Percentiles rank a stretch among this genome's conserved stretches.
Conservation (phyloP, 2,329 filamentous ascomycete species). For the Cladophialophora chaetospira region DNA sequence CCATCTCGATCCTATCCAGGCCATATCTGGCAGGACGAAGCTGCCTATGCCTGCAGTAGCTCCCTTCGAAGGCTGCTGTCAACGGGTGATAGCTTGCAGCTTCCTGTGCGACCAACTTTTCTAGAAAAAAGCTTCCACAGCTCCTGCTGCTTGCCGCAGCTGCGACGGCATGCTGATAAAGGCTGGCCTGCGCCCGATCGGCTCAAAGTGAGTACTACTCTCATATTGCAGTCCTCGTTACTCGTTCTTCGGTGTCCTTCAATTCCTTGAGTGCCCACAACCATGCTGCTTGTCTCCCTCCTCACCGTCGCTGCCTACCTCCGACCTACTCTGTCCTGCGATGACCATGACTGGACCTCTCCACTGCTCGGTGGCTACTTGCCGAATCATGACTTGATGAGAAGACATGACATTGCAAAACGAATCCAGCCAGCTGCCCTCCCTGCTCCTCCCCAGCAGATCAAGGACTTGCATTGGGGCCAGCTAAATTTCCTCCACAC, state of each 20-base stretch:
- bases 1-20: neutral
- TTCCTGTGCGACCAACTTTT: neutral
- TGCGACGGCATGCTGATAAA: conserved; percentile 1
- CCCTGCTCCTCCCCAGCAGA: conserved; percentile 26
- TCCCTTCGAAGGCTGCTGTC: too few species aligned
- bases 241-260: neutral
- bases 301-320: conserved; percentile 14
- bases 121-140: neutral
- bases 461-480: conserved; percentile 57
- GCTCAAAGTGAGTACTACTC: neutral
- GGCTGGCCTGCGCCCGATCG: neutral
- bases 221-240: neutral
- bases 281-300: conserved; percentile 20
- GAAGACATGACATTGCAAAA: conserved; percentile 28
- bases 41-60: conserved; percentile 7
- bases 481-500: conserved; percentile 73
- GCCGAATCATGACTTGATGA: conserved; percentile 30
- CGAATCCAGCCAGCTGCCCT: conserved; percentile 30
- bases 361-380: conserved; percentile 30
- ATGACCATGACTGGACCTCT: conserved; percentile 33
- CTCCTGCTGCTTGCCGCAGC: neutral
- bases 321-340: conserved; percentile 16
- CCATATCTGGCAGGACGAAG: conserved; percentile 7
- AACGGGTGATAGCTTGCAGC: neutral
- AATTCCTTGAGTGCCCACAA: neutral